Conservation (phyloP, 2,329 filamentous ascomycete species). For the Cadophora malorum region DNA sequence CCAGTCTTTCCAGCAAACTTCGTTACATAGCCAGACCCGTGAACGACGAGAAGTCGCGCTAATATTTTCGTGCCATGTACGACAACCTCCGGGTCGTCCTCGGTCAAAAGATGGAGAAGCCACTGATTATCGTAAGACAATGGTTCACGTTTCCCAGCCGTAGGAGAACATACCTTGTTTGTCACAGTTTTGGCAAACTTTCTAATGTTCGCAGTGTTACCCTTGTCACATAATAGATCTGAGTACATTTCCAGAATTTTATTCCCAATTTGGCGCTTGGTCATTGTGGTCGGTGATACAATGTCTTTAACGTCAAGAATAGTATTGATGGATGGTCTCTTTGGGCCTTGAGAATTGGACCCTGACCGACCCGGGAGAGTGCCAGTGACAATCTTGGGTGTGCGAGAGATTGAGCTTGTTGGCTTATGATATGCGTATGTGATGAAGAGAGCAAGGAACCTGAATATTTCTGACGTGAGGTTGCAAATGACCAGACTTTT, state of each 20-base stretch:
- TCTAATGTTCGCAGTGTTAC: constrained; percentile 71
- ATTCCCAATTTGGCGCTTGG: constrained; percentile 75
- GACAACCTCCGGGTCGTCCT: constrained; percentile 84
- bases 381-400: constrained; percentile 55
- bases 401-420: constrained; percentile 55
- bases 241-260: constrained; percentile 80
- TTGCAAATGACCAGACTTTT: constrained; percentile 80
- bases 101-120: constrained; percentile 88
- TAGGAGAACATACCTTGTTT: constrained; percentile 72
- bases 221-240: constrained; percentile 76
- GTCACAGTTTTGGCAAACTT: constrained; percentile 95
- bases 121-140: constrained; percentile 63
- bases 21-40: constrained; percentile 80
- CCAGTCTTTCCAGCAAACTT: constrained; percentile 92
- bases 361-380: constrained; percentile 51
- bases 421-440: constrained; percentile 84
- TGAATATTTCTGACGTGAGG: constrained; percentile 82
- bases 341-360: constrained; percentile 38
- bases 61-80: constrained; percentile 83
- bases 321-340: constrained; percentile 41
- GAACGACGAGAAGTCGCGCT: constrained; percentile 80
- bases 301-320: constrained; percentile 44
- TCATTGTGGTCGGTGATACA: constrained; percentile 51
- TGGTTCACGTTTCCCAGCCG: not conserved
- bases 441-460: constrained; percentile 88